Conservation (phyloP, 805 yeast species). For the Scheffersomyces stipitis region DNA sequence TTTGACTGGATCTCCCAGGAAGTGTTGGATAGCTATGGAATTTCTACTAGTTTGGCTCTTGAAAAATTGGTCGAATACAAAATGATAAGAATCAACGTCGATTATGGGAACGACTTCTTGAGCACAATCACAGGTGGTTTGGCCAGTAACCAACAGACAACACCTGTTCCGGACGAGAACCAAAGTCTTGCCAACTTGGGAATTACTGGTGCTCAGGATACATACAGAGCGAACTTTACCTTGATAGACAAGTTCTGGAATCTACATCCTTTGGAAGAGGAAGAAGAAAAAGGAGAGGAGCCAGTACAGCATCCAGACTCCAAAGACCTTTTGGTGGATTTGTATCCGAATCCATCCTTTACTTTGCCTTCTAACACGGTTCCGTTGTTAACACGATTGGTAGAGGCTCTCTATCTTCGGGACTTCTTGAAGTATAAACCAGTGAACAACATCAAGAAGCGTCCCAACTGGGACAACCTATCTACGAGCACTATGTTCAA, state of each 20-base stretch:
- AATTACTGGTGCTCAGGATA: constrained; percentile 28
- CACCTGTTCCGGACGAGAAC: constrained; percentile 12
- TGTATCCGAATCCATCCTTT: constrained; percentile 53
- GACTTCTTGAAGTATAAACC: constrained; percentile 47
- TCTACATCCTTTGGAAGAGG: constrained; percentile 42
- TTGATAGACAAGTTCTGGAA: constrained; percentile 45
- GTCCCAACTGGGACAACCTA: constrained; percentile 48
- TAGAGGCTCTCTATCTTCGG: constrained; percentile 66
- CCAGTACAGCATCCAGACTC: constrained; percentile 3
- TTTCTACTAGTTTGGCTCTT: constrained; percentile 46
- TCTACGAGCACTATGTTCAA: constrained; percentile 39
- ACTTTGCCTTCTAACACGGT: constrained; percentile 77
- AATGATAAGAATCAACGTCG: constrained; percentile 37
- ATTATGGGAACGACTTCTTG: constrained; percentile 4
- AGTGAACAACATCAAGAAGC: constrained; percentile 28
- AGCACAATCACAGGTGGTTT: constrained; percentile 2
- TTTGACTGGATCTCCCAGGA: constrained; percentile 53
- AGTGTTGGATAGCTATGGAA: constrained; percentile 65
- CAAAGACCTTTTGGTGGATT: constrained; percentile 15
- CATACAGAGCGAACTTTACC: constrained; percentile 33
- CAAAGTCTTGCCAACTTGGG: constrained; percentile 24
- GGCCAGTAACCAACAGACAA: constrained; percentile 1
- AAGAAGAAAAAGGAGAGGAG: no score
- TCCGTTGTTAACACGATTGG: constrained; percentile 69
- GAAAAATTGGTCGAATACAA: constrained; percentile 50